These are phyloP conservation scores for Xylariaceae sp. DNA, from an alignment of 2,329 filamentous ascomycete genomes.

Conservation along the genomic window DNA sequence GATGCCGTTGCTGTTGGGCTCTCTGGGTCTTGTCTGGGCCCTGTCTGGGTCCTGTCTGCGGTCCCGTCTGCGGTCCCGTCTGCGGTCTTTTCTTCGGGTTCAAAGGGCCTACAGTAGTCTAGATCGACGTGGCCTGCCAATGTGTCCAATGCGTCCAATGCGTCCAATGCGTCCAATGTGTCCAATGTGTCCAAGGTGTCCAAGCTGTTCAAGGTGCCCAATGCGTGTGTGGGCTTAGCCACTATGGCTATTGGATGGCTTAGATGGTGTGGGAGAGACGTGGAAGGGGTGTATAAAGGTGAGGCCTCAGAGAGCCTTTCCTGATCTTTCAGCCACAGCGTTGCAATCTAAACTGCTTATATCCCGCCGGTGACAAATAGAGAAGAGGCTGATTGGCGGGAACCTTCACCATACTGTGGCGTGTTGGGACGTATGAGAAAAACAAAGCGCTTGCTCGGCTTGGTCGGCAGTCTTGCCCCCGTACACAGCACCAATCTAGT, in stretches of 20 bases:
- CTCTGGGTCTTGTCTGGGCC: background rate
- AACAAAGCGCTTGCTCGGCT: background rate
- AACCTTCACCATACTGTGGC: background rate
- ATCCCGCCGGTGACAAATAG: slow-evolving; percentile 11
- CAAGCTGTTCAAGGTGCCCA: too few species aligned
- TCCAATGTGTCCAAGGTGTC: too few species aligned
- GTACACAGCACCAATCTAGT: too few species aligned
- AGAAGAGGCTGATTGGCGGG: slow-evolving; percentile 10
- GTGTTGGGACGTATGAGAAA: background rate
- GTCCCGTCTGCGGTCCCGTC: too few species aligned
- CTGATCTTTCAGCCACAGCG: slow-evolving; percentile 17
- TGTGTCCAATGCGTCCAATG: background rate
- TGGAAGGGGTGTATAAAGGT: slow-evolving; percentile 2
- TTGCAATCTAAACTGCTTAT: slow-evolving; percentile 8
- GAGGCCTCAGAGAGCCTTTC: slow-evolving; percentile 1
- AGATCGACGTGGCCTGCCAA: slow-evolving; percentile 13
- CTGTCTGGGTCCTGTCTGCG: too few species aligned
- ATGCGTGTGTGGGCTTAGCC: slow-evolving; percentile 7
- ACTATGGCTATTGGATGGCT: slow-evolving; percentile 8
- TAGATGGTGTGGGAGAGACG: too few species aligned
- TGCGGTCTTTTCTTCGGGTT: too few species aligned
- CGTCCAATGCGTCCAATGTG: too few species aligned
- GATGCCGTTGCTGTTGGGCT: slow-evolving; percentile 1
- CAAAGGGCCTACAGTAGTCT: background rate
- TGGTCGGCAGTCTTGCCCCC: background rate